phyloP scores from a whole-genome alignment of 2,329 filamentous ascomycete species.

The Diaporthe eres region DNA sequence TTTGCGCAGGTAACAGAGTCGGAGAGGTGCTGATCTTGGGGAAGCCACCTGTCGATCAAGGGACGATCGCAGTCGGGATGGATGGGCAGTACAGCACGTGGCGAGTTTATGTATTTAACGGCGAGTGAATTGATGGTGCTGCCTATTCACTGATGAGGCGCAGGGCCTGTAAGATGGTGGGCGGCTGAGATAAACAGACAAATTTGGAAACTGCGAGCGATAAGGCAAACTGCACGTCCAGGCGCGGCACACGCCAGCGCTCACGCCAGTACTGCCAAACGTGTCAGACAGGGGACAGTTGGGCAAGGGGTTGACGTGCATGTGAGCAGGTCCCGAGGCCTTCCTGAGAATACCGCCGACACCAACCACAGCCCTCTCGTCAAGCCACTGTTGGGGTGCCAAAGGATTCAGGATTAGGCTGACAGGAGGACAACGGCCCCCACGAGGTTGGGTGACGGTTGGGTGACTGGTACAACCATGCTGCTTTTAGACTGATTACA shows the following conservation, averaged over 20 bases:
- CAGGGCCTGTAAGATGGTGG: not conserved
- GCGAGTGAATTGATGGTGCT: not conserved
- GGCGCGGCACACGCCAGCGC: not conserved
- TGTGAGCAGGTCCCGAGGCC: constrained; percentile 25
- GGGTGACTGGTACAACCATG: not conserved
- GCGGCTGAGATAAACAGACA: constrained; percentile 4
- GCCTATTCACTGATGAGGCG: constrained; percentile 4
- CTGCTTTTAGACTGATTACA: constrained; percentile 4
- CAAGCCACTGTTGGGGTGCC: constrained; percentile 4
- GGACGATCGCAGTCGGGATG: too few relatives aligned
- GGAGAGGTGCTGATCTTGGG: not conserved
- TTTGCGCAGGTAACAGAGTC: too few relatives aligned
- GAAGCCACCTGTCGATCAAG: not conserved
- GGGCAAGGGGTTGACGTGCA: constrained; percentile 1
- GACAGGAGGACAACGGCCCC: not conserved
- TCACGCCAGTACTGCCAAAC: not conserved
- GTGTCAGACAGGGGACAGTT: constrained; percentile 14
- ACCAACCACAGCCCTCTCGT: not conserved
- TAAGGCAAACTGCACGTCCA: not conserved
- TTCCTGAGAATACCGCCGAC: constrained; percentile 10
- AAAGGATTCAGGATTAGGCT: constrained; percentile 34
- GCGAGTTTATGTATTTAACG: not conserved
- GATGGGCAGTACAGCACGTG: not conserved
- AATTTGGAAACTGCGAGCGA: constrained; percentile 6
- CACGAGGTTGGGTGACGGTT: not conserved